Base-by-base conservation (phyloP, 164 flowering plant genomes). In the Vitis riparia region DNA sequence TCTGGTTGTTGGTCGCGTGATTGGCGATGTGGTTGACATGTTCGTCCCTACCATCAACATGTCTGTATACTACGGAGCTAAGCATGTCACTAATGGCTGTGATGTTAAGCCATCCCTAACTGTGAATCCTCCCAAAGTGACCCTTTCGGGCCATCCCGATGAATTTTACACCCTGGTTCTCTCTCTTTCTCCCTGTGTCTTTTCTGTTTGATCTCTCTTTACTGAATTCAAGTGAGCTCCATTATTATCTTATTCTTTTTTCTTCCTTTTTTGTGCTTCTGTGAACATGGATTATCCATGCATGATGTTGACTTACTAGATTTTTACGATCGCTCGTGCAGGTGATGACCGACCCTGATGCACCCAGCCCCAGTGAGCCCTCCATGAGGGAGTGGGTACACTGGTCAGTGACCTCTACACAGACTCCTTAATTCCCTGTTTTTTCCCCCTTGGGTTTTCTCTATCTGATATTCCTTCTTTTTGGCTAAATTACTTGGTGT, bases 341-440 rank as follows among this genome's bases (percentile, higher is more conserved):
- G 94, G 89, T 91, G 50, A 91, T 91, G 94, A 83, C 85, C 0
- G 97, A 91, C 71, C 97, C 97, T 9, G 94, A 91, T 83, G 94
- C 97, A 11, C 97, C 97, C 0, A 89, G 94, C 70, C 97, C 97
- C 0, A 90, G 93, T 47, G 94, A 89, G 67, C 97, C 97, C 32
- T 69, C 57, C 76, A 68, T 88, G 90, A 73, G 92, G 2, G 92
- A 91, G 53, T 91, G 87, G 87, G 75, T 88, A 19, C 97, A 91
- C 55, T 91, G 97, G 94, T 91, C 55, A 16, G 66, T 23, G 27
- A 2, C 14, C 37, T 48, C 2, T 17, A 23, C 27, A 23, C 27
- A 23, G 27, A 23, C 27, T 23, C 27, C 27, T 23, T 23, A 23
- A 23, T 23, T 23, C 27, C 27, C 27, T 23, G 27, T 1, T 23